A percentile compares a stretch with the other conserved stretches of the same genome.
These are phyloP conservation scores for Akanthomyces lecanii DNA, from an alignment of 2,329 filamentous ascomycete genomes.

Conservation along the genomic window DNA sequence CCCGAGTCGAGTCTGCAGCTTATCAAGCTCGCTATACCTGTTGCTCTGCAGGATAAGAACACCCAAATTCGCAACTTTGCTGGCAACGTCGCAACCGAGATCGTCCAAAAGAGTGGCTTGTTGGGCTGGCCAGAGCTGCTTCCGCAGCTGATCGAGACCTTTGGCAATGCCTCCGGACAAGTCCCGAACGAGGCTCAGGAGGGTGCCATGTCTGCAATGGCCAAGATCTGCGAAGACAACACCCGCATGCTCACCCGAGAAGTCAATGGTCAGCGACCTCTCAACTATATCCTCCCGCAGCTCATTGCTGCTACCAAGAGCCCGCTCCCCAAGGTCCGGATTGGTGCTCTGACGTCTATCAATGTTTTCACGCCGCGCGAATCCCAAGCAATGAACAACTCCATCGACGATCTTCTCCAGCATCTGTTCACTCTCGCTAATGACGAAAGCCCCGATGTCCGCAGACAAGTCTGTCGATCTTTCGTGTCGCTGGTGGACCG, in stretches of 20 bases:
- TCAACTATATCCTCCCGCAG: slow-evolving; percentile 85
- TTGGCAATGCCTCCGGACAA: slow-evolving; percentile 68
- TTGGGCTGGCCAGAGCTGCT: slow-evolving; percentile 89
- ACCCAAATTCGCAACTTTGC: slow-evolving; percentile 81
- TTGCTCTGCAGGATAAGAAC: slow-evolving; percentile 76
- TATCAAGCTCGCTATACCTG: slow-evolving; percentile 73
- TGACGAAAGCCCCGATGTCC: slow-evolving; percentile 75
- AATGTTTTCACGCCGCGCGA: slow-evolving; percentile 88
- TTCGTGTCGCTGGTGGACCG: slow-evolving; percentile 92
- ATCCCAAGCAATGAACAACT: slow-evolving; percentile 74
- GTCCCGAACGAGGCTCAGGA: slow-evolving; percentile 73
- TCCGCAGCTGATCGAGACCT: slow-evolving; percentile 73
- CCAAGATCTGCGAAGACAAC: slow-evolving; percentile 98
- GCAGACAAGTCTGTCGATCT: slow-evolving; percentile 86
- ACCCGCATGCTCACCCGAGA: slow-evolving; percentile 79
- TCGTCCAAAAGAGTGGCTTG: slow-evolving; percentile 79
- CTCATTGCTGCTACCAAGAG: slow-evolving; percentile 82
- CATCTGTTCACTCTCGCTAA: slow-evolving; percentile 77
- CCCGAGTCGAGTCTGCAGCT: slow-evolving; percentile 68
- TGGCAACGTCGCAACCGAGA: slow-evolving; percentile 90
- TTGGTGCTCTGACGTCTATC: slow-evolving; percentile 75
- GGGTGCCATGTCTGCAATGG: slow-evolving; percentile 85
- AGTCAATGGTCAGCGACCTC: slow-evolving; percentile 80
- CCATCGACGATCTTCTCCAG: slow-evolving; percentile 75
- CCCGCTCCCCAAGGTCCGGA: slow-evolving; percentile 70